Evolutionary conservation across 768 basidiomycete species (phyloP), one percentile per base, ranked within the genome.

Genomic region (Suillus discolor): DNA sequence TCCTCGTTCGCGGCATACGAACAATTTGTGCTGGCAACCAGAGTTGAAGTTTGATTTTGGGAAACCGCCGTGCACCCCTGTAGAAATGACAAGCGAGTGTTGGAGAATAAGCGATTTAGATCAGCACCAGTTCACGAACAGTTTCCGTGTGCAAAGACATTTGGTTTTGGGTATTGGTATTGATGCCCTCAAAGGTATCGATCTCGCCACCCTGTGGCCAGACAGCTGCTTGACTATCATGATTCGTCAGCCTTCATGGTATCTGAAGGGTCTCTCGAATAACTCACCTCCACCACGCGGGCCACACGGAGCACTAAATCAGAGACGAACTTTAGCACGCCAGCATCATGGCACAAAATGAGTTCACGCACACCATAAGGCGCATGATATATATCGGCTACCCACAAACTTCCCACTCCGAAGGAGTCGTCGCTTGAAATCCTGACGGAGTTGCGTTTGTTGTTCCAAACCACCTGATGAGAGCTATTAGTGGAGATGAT

Each of bases 161-260:
- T 72, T 91, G 89, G 67, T 89, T 92, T 62, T 80, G 78, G 4
- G 81, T 80, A 49, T 84, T 83, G 59, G 84, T 73, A 76, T 96
- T 95, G 67, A 95, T 89, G 41, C 88, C 90, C 74, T 96, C 93
- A 65, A 95, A 85, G 12, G 90, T 91, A 74, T 95, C 94, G 67
- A 91, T 89, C 72, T 92, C 89, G 34, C 83, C 88, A 67, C 89
- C 89, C 15, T 73, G 72, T 3, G 90, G 90, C 89, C 90, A 91
- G 23, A 76, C 71, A 13, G 81, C 75, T 1, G 88, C 83, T 71
- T 86, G 84, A 20, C 85, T 84, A 45, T 34, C 9, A 54, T 13
- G 6, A 39, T 63, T 18, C 9, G 44, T 38, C 16, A 31, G 62
- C 6, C 41, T 47, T 57, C 31, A 41, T 36, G 3, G 25, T 36